Evolutionary conservation across 345 rosid species (phyloP).

Genomic region (Aegle marmelos): DNA sequence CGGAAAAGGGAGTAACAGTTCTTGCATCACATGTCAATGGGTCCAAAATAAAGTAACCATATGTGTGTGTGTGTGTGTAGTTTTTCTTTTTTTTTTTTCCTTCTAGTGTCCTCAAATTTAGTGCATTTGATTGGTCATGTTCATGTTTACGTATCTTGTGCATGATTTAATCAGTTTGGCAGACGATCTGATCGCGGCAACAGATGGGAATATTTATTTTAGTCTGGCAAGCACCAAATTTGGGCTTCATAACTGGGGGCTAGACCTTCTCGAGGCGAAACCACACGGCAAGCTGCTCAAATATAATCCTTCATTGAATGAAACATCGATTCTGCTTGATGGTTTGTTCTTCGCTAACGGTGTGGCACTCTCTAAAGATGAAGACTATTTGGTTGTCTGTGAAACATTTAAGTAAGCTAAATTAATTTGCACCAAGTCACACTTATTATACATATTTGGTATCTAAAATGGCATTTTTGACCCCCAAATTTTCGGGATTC

Average conservation of each 20-base stretch:
- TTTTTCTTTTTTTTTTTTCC: too few species aligned
- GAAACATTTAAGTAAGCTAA: constrained; percentile 42
- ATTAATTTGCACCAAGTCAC: background rate
- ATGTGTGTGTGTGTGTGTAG: too few species aligned
- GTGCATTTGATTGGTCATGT: background rate
- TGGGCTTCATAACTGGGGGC: constrained; percentile 29
- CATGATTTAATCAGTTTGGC: constrained; percentile 33
- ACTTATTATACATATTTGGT: background rate
- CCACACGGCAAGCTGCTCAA: constrained; percentile 58
- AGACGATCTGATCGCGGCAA: constrained; percentile 54
- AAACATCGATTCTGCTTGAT: constrained; percentile 37
- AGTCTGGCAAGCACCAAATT: constrained; percentile 51
- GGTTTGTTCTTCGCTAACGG: constrained; percentile 43
- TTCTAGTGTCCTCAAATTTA: background rate
- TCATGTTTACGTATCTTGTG: background rate
- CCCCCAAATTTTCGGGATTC: too few species aligned
- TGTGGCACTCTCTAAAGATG: constrained; percentile 43
- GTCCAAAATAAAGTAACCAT: constrained; percentile 36
- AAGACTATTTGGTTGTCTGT: constrained; percentile 44
- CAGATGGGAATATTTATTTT: constrained; percentile 51
- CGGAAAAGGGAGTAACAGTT: constrained; percentile 33
- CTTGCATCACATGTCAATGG: constrained; percentile 38
- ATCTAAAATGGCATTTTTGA: background rate
- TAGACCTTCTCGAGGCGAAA: constrained; percentile 49
- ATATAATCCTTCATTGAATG: constrained; percentile 35